These are phyloP conservation scores for Glomus cerebriforme DNA, from an alignment of 192 early-diverging fungal species.

Conservation along the genomic window DNA sequence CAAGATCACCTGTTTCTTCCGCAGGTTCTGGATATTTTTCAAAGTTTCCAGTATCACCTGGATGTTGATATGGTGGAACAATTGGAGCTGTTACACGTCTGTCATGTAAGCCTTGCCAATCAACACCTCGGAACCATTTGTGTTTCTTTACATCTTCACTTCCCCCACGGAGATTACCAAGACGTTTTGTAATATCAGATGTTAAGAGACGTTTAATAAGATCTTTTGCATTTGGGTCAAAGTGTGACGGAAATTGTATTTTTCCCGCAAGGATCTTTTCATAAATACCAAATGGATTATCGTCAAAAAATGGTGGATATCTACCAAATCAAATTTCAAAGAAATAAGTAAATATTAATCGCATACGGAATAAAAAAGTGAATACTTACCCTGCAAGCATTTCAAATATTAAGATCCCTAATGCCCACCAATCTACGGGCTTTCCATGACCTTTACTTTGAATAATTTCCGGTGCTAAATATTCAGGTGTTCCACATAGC, in stretches of 20 bases:
- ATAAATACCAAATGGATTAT: conserved; percentile 97
- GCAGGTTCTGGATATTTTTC: conserved; percentile 91
- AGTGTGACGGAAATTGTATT: conserved; percentile 86
- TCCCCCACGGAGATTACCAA: conserved; percentile 87
- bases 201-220: conserved; percentile 90
- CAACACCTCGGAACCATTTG: conserved; percentile 91
- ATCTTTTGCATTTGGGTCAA: conserved; percentile 83
- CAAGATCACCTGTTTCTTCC: conserved; percentile 55
- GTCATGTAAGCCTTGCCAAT: conserved; percentile 86
- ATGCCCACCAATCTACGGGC: conserved; percentile 99
- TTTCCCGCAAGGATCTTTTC: conserved; percentile 95
- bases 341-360: neutral
- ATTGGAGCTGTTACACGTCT: conserved; percentile 85
- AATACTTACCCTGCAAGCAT: conserved; percentile 87
- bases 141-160: conserved; percentile 92
- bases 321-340: conserved; percentile 24
- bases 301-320: conserved; percentile 97
- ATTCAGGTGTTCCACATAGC: conserved; percentile 96
- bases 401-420: conserved; percentile 97
- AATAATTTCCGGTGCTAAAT: conserved; percentile 97
- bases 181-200: conserved; percentile 86
- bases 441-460: conserved; percentile 96
- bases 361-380: neutral
- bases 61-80: conserved; percentile 81
- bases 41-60: conserved; percentile 97